A percentile compares a stretch with the other conserved stretches of the same genome.
phyloP scores from a whole-genome alignment of 2,329 filamentous ascomycete species.

The Pestalotiopsis sp. region DNA sequence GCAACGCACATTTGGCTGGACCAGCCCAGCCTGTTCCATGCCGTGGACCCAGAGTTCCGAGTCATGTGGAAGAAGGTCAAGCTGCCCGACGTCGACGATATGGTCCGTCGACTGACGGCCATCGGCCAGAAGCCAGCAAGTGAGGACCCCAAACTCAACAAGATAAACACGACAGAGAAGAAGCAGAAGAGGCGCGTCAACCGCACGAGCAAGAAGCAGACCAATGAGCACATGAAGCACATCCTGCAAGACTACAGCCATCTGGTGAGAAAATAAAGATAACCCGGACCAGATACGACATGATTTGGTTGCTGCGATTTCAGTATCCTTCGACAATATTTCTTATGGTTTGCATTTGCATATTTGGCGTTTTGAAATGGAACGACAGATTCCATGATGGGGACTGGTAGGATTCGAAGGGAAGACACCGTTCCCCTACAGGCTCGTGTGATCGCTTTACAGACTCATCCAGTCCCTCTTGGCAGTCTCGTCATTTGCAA shows the following conservation, averaged over 20 bases:
- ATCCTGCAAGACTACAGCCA: slow-evolving; percentile 66
- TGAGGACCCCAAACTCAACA: slow-evolving; percentile 69
- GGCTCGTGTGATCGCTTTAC: background rate
- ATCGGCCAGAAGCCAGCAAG: slow-evolving; percentile 84
- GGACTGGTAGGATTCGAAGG: no score
- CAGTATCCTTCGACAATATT: background rate
- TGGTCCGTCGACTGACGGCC: slow-evolving; percentile 71
- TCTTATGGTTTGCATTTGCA: background rate
- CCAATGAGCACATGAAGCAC: slow-evolving; percentile 84
- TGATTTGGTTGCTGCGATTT: background rate
- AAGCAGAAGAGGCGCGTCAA: slow-evolving; percentile 70
- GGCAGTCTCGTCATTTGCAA: background rate
- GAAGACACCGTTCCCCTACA: background rate
- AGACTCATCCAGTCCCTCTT: background rate
- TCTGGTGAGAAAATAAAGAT: slow-evolving; percentile 38
- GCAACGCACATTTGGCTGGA: slow-evolving; percentile 88
- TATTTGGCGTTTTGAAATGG: background rate
- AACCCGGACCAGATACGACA: background rate
- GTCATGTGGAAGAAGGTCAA: slow-evolving; percentile 80
- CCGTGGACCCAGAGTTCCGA: slow-evolving; percentile 81
- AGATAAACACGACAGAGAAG: slow-evolving; percentile 65
- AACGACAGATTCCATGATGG: background rate
- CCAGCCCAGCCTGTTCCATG: slow-evolving; percentile 74
- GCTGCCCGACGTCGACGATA: slow-evolving; percentile 74
- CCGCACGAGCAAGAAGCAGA: slow-evolving; percentile 76